phyloP scores from a whole-genome alignment of 2,329 filamentous ascomycete species.

The Alternaria sp. region DNA sequence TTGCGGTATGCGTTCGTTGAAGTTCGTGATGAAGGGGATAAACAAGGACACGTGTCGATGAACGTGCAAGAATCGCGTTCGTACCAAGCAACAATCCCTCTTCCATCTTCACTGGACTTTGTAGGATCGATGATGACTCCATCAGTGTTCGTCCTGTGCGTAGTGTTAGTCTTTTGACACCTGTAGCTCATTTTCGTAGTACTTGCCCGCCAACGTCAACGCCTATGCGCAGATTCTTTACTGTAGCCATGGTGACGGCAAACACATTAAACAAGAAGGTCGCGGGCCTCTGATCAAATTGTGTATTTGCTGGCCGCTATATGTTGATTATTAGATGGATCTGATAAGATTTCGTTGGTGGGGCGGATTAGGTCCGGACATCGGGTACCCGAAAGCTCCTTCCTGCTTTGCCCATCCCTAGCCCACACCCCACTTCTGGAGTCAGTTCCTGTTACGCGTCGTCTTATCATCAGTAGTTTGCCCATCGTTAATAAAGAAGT shows the following conservation, averaged over 20 bases:
- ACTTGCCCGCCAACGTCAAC: constrained; percentile 56
- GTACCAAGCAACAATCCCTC: constrained; percentile 49
- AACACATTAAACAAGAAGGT: not conserved
- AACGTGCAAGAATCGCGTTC: constrained; percentile 6
- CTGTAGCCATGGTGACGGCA: constrained; percentile 15
- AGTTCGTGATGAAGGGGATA: not conserved
- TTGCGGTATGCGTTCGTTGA: not conserved
- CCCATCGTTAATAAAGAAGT: not conserved
- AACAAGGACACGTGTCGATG: not conserved
- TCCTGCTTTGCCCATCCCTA: not conserved
- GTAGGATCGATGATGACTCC: constrained; percentile 49
- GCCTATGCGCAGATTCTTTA: constrained; percentile 51
- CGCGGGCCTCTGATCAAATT: not conserved
- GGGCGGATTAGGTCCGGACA: constrained; percentile 13
- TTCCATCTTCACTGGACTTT: constrained; percentile 33
- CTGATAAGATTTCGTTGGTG: constrained; percentile 27
- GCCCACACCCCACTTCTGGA: not conserved
- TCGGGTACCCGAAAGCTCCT: constrained; percentile 3
- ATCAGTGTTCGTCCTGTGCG: constrained; percentile 47
- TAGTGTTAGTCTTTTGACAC: constrained; percentile 8
- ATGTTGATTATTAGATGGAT: constrained; percentile 2
- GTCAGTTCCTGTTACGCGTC: not conserved
- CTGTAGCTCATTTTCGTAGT: not conserved
- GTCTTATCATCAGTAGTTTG: not conserved
- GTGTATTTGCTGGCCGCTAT: not conserved